Percentiles rank a stretch among this genome's conserved stretches.
Conservation (phyloP, 805 yeast genomes). For the Candida insectalens region DNA sequence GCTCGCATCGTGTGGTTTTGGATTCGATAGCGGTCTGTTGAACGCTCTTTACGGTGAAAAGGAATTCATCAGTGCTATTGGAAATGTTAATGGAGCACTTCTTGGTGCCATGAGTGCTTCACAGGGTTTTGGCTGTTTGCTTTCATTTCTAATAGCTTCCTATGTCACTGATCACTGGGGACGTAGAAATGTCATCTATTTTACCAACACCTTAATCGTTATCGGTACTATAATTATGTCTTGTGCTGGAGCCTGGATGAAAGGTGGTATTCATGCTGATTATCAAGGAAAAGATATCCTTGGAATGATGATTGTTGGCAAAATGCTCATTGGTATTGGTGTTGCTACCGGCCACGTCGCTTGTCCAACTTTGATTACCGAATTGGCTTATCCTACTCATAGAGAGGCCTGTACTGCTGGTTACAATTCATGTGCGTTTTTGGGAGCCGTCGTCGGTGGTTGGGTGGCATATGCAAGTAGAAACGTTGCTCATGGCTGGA, state of each 20-base stretch:
- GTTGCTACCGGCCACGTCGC: slow-evolving; percentile 13
- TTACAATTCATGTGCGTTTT: slow-evolving; percentile 32
- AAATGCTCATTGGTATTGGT: slow-evolving; percentile 24
- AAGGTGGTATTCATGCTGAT: too few relatives aligned
- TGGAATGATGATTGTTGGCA: slow-evolving; percentile 22
- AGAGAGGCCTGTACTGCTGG: slow-evolving; percentile 26
- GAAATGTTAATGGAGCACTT: slow-evolving; percentile 27
- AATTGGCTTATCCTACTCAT: slow-evolving; percentile 16
- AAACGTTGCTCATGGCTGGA: slow-evolving; percentile 27
- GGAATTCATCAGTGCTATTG: slow-evolving; percentile 30
- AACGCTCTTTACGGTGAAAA: slow-evolving; percentile 39
- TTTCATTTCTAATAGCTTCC: slow-evolving; percentile 1
- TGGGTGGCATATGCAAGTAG: slow-evolving; percentile 28
- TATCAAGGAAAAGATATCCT: too few relatives aligned
- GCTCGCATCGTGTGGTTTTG: slow-evolving; percentile 9
- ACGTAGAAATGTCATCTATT: slow-evolving; percentile 11
- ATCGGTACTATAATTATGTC: slow-evolving; percentile 24
- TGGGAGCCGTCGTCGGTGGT: slow-evolving; percentile 36
- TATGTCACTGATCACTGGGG: slow-evolving; percentile 9
- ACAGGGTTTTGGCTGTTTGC: slow-evolving; percentile 30
- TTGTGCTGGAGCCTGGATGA: slow-evolving; percentile 36
- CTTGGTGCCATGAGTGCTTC: slow-evolving; percentile 34
- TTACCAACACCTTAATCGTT: slow-evolving; percentile 10
- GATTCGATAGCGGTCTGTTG: slow-evolving; percentile 39
- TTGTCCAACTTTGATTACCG: slow-evolving; percentile 22